Evolutionary conservation across 352 stramenopile species (phyloP), one percentile per base, ranked within the genome.

Genomic region (Pythium sukuiense): DNA sequence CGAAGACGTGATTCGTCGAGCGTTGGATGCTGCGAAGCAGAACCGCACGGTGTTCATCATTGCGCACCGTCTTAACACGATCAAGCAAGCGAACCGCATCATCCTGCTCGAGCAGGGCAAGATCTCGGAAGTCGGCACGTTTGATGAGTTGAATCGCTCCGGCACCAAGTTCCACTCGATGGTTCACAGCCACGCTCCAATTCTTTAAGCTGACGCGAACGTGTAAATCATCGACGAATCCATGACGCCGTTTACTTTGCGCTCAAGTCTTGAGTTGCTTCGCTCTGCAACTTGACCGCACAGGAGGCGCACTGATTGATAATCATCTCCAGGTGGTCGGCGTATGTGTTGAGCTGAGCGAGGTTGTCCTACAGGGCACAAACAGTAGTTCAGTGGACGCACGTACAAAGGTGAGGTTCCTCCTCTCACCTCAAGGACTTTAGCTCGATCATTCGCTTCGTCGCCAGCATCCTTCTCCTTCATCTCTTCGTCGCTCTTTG

Each of bases 41-140:
- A 88, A 92, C 63, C 76, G 80, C 54, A 90, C 85, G 0, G 85
- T 93, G 56, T 89, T 95, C 63, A 83, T 95, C 61, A 93, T 96
- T 67, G 88, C 88, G 2, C 88, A 96, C 67, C 80, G 88, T 32
- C 65, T 97, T 55, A 87, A 89, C 70, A 96, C 88, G 24, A 95
- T 97, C 61, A 86, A 89, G 70, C 80, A 91, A 43, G 85, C 84
- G 13, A 87, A 89, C 65, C 82, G 83, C 27, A 93, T 97, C 71
- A 85, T 92, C 63, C 59, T 97, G 57, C 63, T 97, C 3, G 81
- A 96, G 35, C 67, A 93, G n/a, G 87, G 89, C 16, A 70, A 79
- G 39, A 93, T 97, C 54, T 76, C 74, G 0, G 88, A 97, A 63
- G 81, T 66, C 12, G 87, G 87, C 39, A 92, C 83, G 3, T 93